Evolutionary conservation across 176 grass and related monocot genomes (phyloP).

Genomic region (Oryza australiensis): DNA sequence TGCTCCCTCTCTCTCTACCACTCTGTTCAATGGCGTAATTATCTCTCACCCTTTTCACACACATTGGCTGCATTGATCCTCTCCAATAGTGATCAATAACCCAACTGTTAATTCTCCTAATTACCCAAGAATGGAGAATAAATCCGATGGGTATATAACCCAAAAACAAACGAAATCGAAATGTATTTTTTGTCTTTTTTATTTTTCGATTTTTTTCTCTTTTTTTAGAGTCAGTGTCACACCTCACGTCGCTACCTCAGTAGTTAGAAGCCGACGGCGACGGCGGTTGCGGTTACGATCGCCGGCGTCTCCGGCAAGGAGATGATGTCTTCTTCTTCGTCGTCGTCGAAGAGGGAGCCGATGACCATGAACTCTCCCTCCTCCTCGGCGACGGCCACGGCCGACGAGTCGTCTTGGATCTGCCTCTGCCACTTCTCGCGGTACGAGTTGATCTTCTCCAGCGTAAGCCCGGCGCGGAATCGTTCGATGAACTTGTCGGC

Average conservation of each 20-base stretch:
- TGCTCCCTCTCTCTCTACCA: not conserved
- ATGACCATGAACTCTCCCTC: constrained; percentile 59
- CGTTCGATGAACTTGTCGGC: constrained; percentile 76
- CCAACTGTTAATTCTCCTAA: constrained; percentile 35
- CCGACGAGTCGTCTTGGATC: constrained; percentile 21
- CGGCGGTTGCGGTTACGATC: constrained; percentile 10
- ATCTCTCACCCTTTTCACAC: not conserved
- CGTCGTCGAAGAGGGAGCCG: constrained; percentile 55
- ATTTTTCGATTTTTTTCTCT: not conserved
- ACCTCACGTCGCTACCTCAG: not conserved
- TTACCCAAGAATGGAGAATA: not conserved
- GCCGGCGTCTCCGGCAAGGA: constrained; percentile 43
- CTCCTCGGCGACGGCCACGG: constrained; percentile 25
- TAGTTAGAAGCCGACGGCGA: constrained; percentile 44
- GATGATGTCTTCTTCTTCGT: constrained; percentile 40
- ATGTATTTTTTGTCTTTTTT: not conserved
- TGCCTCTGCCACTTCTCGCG: constrained; percentile 58
- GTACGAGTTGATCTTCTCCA: constrained; percentile 91
- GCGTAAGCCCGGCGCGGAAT: constrained; percentile 72
- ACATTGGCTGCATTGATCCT: constrained; percentile 16
- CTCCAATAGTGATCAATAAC: constrained; percentile 32
- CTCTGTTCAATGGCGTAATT: constrained; percentile 19
- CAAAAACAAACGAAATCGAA: not conserved
- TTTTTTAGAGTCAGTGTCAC: constrained; percentile 15
- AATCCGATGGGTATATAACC: not conserved